Percentiles rank a stretch among this genome's conserved stretches.
Evolutionary conservation across 108 stramenopile genomes (phyloP).

Genomic region (Stephanodiscus minutulus): DNA sequence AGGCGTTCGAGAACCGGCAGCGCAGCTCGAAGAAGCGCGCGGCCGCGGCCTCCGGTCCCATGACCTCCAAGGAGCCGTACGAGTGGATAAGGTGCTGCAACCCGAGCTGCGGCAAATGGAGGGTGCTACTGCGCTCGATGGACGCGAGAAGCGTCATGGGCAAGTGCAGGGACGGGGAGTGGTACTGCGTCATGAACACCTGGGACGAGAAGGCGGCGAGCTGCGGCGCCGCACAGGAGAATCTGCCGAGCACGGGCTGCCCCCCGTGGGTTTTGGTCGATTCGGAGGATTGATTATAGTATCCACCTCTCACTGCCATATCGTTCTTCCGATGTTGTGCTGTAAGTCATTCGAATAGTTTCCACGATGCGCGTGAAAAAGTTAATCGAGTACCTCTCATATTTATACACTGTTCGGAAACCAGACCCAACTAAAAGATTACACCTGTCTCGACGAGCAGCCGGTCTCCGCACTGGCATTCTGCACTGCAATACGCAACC

Average conservation of each 20-base stretch:
- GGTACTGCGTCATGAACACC: slow-evolving; percentile 93
- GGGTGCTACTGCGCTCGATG: slow-evolving; percentile 78
- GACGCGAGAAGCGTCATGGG: slow-evolving; percentile 75
- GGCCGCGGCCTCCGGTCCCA: slow-evolving; percentile 18
- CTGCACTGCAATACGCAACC: no score
- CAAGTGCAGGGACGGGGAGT: slow-evolving; percentile 71
- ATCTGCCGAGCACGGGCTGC: slow-evolving; percentile 82
- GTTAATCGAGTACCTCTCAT: no score
- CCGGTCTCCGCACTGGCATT: no score
- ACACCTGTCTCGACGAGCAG: no score
- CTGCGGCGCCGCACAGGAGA: slow-evolving; percentile 90
- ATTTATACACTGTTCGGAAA: no score
- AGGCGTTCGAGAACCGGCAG: slow-evolving; percentile 78
- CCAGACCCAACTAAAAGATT: no score
- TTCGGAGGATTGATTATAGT: slow-evolving; percentile 32
- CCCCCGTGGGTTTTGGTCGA: slow-evolving; percentile 88
- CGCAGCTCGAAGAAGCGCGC: slow-evolving; percentile 70
- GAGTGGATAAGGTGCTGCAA: slow-evolving; percentile 91
- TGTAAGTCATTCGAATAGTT: background rate
- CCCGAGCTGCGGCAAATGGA: slow-evolving; percentile 85
- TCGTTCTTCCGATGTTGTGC: background rate
- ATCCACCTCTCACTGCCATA: background rate
- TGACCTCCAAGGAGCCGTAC: slow-evolving; percentile 78
- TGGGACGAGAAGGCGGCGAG: slow-evolving; percentile 91
- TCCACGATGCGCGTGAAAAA: no score